Conservation (phyloP, 177 flowering plant genomes). For the Vitis hybrid region DNA sequence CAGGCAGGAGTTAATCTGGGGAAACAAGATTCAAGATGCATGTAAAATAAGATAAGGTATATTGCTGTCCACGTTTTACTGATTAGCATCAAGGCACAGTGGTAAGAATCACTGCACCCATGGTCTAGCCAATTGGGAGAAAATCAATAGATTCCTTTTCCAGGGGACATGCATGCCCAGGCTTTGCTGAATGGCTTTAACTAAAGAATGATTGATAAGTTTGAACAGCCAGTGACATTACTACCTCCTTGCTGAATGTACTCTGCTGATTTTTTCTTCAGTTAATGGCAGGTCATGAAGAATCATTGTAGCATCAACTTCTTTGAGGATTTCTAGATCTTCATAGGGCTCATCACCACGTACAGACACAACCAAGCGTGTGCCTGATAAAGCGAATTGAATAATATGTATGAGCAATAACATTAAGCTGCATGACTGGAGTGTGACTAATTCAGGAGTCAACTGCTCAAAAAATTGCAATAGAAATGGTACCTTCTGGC, state of each 20-base stretch:
- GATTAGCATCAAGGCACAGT: too few species aligned
- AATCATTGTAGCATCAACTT: conserved; percentile 73
- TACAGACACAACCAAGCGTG: conserved; percentile 84
- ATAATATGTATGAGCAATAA: not conserved
- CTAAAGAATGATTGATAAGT: not conserved
- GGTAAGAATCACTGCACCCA: too few species aligned
- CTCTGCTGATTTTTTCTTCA: conserved; percentile 84
- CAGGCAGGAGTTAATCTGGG: too few species aligned
- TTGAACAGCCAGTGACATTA: not conserved
- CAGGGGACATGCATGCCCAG: not conserved
- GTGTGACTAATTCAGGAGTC: not conserved
- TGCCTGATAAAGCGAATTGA: conserved; percentile 45
- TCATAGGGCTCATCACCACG: conserved; percentile 89
- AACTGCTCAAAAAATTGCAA: not conserved
- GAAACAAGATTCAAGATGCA: too few species aligned
- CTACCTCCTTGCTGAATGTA: conserved; percentile 96
- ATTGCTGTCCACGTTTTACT: too few species aligned
- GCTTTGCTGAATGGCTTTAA: not conserved
- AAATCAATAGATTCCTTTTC: not conserved
- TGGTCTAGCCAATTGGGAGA: too few species aligned
- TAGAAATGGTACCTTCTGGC: conserved; percentile 66
- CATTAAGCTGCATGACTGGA: not conserved
- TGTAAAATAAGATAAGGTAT: too few species aligned
- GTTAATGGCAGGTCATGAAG: conserved; percentile 70
- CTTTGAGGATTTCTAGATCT: conserved; percentile 75